Conservation (phyloP, 805 yeast genomes). For the Spathaspora girioi region DNA sequence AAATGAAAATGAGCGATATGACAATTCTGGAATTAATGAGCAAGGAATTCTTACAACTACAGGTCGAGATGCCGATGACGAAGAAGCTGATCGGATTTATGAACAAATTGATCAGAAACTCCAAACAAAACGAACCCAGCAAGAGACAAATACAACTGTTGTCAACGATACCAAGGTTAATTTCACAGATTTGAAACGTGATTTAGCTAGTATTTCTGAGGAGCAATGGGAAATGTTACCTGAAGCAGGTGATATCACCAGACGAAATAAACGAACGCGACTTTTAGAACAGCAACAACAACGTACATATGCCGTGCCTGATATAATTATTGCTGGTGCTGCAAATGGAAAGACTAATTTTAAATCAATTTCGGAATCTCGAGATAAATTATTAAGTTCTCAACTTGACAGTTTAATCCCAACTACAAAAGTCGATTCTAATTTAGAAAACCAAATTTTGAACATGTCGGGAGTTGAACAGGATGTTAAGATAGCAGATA, state of each 20-base stretch:
- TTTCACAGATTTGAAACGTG: conserved; percentile 67
- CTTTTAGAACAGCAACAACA: conserved; percentile 57
- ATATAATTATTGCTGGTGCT: conserved; percentile 46
- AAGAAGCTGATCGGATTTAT: conserved; percentile 74
- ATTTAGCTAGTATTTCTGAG: conserved; percentile 51
- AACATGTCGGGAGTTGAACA: conserved; percentile 5
- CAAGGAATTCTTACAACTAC: conserved; percentile 26
- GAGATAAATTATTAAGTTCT: conserved; percentile 54
- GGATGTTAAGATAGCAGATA: conserved; percentile 7
- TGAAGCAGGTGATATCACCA: conserved; percentile 84
- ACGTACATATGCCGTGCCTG: conserved; percentile 82
- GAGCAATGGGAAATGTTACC: conserved; percentile 84
- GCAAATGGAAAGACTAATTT: conserved; percentile 37
- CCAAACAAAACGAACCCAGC: conserved; percentile 10
- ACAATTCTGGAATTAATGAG: conserved; percentile 24
- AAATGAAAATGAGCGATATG: conserved; percentile 32
- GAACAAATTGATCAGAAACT: conserved; percentile 60
- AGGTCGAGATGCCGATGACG: conserved; percentile 50
- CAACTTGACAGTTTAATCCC: conserved; percentile 43
- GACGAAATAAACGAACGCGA: conserved; percentile 69
- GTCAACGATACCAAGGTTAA: conserved; percentile 33
- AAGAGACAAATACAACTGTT: conserved; percentile 7
- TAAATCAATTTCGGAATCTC: conserved; percentile 56
- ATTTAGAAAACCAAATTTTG: conserved; percentile 17
- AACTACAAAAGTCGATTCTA: conserved; percentile 8